Evolutionary conservation across 78 protist genomes (phyloP).

Genomic region (Protostelium mycophagum): DNA sequence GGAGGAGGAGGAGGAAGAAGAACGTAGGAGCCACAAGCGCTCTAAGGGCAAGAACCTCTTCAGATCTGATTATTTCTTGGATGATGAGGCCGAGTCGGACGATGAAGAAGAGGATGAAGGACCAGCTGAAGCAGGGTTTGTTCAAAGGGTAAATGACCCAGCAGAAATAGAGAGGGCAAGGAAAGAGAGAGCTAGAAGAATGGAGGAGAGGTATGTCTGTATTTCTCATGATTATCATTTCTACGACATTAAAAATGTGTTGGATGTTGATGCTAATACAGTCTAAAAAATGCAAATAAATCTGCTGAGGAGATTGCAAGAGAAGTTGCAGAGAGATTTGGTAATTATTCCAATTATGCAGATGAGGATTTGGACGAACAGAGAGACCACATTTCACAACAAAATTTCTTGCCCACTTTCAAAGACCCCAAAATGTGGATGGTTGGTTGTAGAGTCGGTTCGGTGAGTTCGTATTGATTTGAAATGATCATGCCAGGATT

Average conservation of each 20-base stretch:
- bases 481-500: slow-evolving; percentile 15
- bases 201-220: neutral
- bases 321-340: neutral
- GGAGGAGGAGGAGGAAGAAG: slow-evolving; percentile 40
- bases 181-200: neutral
- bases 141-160: neutral
- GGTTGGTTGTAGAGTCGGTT: neutral
- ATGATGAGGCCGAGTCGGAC: slow-evolving; percentile 18
- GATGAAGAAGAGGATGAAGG: neutral
- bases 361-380: neutral
- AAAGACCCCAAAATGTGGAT: neutral
- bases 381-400: slow-evolving; percentile 6
- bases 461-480: slow-evolving; percentile 31
- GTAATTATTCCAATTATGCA: neutral
- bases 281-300: neutral
- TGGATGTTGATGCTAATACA: neutral
- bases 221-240: neutral
- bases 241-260: neutral
- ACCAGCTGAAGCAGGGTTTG: neutral
- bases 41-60: neutral
- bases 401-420: neutral
- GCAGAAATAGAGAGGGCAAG: neutral
- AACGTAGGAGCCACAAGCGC: neutral
- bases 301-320: neutral
- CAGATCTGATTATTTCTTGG: neutral